Conservation (phyloP, 352 stramenopile genomes). For the Globisporangium barbulae region DNA sequence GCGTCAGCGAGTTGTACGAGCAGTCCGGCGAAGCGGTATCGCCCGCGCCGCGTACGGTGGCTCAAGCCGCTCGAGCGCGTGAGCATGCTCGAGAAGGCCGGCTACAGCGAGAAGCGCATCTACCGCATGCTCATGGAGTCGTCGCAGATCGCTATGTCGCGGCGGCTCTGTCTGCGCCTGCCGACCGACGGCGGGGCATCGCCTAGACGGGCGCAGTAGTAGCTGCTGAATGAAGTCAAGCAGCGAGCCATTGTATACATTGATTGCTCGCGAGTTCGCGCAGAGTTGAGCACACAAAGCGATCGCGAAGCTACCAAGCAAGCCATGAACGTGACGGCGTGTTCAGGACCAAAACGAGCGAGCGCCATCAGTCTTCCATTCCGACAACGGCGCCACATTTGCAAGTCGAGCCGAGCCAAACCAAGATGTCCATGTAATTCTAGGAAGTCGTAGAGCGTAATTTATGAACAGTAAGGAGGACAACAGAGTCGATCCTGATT, state of each 20-base stretch:
- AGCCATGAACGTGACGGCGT: too few relatives aligned
- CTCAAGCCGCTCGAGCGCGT: slow-evolving; percentile 31
- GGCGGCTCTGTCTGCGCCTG: slow-evolving; percentile 21
- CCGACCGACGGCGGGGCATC: background rate
- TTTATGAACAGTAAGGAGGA: background rate
- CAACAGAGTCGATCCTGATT: too few relatives aligned
- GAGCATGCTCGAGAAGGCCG: slow-evolving; percentile 24
- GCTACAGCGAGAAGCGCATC: slow-evolving; percentile 45
- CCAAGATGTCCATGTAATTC: background rate
- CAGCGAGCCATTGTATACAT: background rate
- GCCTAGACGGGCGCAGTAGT: background rate
- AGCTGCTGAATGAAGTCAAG: background rate
- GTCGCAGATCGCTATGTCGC: slow-evolving; percentile 53
- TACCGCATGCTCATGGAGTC: slow-evolving; percentile 59
- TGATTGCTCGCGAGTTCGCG: too few relatives aligned
- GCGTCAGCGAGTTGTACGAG: background rate
- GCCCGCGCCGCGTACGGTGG: slow-evolving; percentile 22
- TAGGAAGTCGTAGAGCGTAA: background rate
- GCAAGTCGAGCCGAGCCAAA: background rate
- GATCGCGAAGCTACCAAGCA: too few relatives aligned
- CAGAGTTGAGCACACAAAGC: too few relatives aligned
- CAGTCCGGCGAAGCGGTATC: background rate
- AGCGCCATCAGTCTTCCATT: background rate
- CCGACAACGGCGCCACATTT: background rate
- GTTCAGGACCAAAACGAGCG: too few relatives aligned